Evolutionary conservation across 2,329 filamentous ascomycete genomes (phyloP), one percentile per base, ranked within the genome.

Genomic region (Aspergillus tamarii): DNA sequence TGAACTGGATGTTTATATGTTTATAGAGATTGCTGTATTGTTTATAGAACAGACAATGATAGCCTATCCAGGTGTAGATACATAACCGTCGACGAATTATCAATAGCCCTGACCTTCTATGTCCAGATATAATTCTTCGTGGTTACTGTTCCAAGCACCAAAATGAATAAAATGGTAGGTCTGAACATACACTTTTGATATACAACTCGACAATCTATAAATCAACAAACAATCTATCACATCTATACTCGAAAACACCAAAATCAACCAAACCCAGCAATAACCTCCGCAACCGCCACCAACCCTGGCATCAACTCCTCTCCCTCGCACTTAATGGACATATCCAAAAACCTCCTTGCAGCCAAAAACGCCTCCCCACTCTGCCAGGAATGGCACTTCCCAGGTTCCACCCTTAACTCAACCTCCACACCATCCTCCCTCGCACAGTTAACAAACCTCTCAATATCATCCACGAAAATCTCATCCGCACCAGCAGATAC

Each of bases 391-490:
- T 68, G 66, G 19, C 65, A 57, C 60, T 54, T 63, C 1, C 66
- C 66, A 4, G 21, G 11, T 8, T 53, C 48, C 8, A 66, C 58
- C 12, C 62, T 55, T 39, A 66, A 53, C 41, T 7, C 39, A 6
- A 65, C 32, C 3, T 34, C 45, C 3, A 61, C 63, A 3, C 54
- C 59, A 23, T 67, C 61, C 1, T 43, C 30, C 45, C 43, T 64
- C 2, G 65, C 63, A 14, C 56, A 43, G 10, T 32, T 23, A 10
- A 63, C 65, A 41, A 68, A 63, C 26, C 64, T 63, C 30, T 61
- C 65, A 50, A 67, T 67, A 32, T 68, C 66, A 48, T 67, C 62
- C 1, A 54, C 59, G 34, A 68, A 68, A 6, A 66, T 63, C 52
- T 68, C 65, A 23, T 67, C 66, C 4, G 54, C 46, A 30, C 65